A percentile compares a stretch with the other conserved stretches of the same genome.
Evolutionary conservation across 495 filamentous ascomycete species (phyloP).

Genomic region (Venustampulla echinocandica): DNA sequence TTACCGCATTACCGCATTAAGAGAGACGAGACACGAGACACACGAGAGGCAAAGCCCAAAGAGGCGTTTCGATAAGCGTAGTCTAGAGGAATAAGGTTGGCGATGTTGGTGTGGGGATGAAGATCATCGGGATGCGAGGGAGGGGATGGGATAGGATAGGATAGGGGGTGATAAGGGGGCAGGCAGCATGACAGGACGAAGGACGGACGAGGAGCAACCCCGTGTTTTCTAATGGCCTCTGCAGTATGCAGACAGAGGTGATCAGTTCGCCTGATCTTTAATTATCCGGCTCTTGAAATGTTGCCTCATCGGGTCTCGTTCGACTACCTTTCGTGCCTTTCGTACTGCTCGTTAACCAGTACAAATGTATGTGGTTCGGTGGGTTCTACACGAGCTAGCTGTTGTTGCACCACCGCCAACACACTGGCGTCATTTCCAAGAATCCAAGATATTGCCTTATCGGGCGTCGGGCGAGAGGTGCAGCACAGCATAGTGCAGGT

Average conservation of each 20-base stretch:
- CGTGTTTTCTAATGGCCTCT: not conserved
- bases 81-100: not conserved
- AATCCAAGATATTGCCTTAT: not conserved
- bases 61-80: not conserved
- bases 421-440: not conserved
- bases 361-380: not conserved
- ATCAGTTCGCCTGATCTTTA: not conserved
- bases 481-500: not conserved
- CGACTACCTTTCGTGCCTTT: too few relatives aligned
- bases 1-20: constrained; percentile 5
- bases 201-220: not conserved
- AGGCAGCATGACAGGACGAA: not conserved
- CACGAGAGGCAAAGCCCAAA: not conserved
- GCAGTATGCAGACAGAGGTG: not conserved
- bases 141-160: not conserved
- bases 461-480: not conserved
- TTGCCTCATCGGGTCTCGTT: constrained; percentile 16
- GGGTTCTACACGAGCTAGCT: not conserved
- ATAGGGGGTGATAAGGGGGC: not conserved
- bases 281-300: not conserved
- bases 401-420: not conserved
- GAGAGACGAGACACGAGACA: not conserved
- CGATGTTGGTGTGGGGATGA: too few relatives aligned
- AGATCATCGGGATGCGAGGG: not conserved
- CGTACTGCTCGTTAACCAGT: too few relatives aligned